Base-by-base conservation (phyloP, 768 basidiomycete species). In the Trametes maxima region DNA sequence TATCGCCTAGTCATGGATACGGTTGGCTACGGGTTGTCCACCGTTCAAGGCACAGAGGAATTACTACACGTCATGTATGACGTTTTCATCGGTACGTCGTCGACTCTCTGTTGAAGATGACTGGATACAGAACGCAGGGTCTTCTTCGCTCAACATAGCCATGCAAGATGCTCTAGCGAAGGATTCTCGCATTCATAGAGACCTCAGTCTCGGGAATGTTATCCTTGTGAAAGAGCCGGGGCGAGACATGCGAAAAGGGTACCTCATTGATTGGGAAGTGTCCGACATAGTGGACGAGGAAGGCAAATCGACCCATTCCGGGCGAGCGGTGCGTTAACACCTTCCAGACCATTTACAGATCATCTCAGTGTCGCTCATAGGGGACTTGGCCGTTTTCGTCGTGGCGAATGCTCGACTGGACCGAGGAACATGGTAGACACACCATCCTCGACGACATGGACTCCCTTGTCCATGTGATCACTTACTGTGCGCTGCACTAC, bases 1-100 rank as follows among this genome's bases (percentile, higher is more conserved):
- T 61, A 65, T 45, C 55, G 64, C 14, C 24, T 65, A 13, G 46
- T 57, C 1, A 25, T 54, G 36, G 40, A 39, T 0, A 51, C 44
- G 10, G 64, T 54, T 5, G 64, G 64, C 0, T 47, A 47, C 13
- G 19, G 44, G 1, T 24, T 65, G 5, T 8, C 17, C 6, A 24
- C 35, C 2, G 24, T 65, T 0, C 39, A 21, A 3, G 59, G 64
- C n/a, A 49, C 64, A 2, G 21, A 54, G 6, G 64, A 65, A 17
- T 39, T 65, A 8, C 56, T 65, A 1, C 55, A 61, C 14, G 33
- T 40, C 1, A 61, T 22, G 4, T 39, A 49, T 35, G 56, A 61
- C 35, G 56, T 37, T 10, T 57, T 56, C 36, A 28, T 17, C 10
- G 64, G 64, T 65, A 17, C 2, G 59, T 28, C 1, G 19, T 28